Evolutionary conservation across 257 asterid species (phyloP), one percentile per base, ranked within the genome.

Genomic region (Jacaranda copaia): DNA sequence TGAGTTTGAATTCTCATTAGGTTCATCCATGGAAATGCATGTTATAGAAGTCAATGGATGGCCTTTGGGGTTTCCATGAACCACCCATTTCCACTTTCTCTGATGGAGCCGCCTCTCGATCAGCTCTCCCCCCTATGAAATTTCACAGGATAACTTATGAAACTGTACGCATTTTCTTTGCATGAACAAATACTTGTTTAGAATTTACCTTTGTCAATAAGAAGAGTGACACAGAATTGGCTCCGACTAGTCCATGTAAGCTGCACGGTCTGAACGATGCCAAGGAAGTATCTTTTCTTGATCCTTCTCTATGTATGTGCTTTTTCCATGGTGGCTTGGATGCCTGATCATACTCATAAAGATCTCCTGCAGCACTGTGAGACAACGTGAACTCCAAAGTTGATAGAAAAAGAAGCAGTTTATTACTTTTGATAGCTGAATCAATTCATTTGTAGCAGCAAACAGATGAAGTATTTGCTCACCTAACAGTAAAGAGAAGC

Each of bases 291-390:
- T 84, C 77, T 43, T 80, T 70, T 39, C 67, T 73, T 5, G 88
- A 81, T 66, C 85, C 91, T 64, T 85, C 85, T 68, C 57, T 73
- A 40, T 63, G 86, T 83, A 92, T 84, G 48, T 94, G 98, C 84
- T 92, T 94, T 89, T 90, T 94, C 98, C 98, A 94, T 53, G 94
- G 85, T 40, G 98, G 97, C 81, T 85, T 92, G 25, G 98, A 78
- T 1, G 78, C 67, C 51, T 46, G 81, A 74, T 92, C 98, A 58
- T 88, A 87, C 88, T 91, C 98, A 74, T 90, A 94, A 70, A 94
- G 97, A 89, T 92, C 93, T 61, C 98, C 98, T 81, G 91, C 87
- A 79, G 78, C 79, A 86, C 97, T 94, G 86, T 67, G 65, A 63
- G 62, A 70, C 77, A 72, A 25, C 1, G 15, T 75, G 61, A 76